Evolutionary conservation across 1,284 basidiomycete genomes (phyloP).

Genomic region (Ceratobasidium theobromae): DNA sequence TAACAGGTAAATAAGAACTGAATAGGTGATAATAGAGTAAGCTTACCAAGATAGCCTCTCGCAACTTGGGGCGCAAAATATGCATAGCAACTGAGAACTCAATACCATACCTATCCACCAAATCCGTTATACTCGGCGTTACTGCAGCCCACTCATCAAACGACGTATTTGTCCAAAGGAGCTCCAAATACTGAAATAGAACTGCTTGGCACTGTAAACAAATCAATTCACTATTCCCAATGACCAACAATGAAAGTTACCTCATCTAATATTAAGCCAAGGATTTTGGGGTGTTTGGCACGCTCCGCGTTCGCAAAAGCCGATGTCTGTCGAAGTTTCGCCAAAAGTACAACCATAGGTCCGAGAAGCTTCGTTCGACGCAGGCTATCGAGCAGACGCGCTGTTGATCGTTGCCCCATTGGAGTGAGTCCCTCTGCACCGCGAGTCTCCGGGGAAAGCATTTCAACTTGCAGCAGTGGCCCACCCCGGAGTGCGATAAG

Average conservation of each 20-base stretch:
- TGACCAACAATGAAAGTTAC: constrained; percentile 47
- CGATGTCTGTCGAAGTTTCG: constrained; percentile 27
- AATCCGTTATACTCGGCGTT: constrained; percentile 65
- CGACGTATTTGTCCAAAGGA: constrained; percentile 46
- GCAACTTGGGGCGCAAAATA: constrained; percentile 80
- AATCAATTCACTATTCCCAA: not conserved
- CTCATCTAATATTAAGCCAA: constrained; percentile 84
- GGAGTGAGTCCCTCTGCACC: constrained; percentile 50
- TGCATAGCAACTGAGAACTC: constrained; percentile 87
- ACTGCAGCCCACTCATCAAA: constrained; percentile 45
- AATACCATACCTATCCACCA: constrained; percentile 74
- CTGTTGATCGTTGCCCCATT: constrained; percentile 14
- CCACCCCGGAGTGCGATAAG: constrained; percentile 90
- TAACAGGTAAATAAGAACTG: not conserved
- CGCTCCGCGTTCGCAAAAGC: constrained; percentile 28
- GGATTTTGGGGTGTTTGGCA: constrained; percentile 66
- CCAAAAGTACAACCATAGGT: constrained; percentile 25
- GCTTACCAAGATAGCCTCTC: constrained; percentile 61
- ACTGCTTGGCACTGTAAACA: constrained; percentile 48
- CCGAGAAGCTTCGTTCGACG: constrained; percentile 27
- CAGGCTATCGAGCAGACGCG: constrained; percentile 13
- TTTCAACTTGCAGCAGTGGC: constrained; percentile 82
- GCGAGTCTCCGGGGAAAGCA: constrained; percentile 67
- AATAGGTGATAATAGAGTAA: constrained; percentile 2
- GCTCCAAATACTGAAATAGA: constrained; percentile 54